phyloP scores from a whole-genome alignment of 495 filamentous ascomycete genomes.

The Schizothecium vesticola region DNA sequence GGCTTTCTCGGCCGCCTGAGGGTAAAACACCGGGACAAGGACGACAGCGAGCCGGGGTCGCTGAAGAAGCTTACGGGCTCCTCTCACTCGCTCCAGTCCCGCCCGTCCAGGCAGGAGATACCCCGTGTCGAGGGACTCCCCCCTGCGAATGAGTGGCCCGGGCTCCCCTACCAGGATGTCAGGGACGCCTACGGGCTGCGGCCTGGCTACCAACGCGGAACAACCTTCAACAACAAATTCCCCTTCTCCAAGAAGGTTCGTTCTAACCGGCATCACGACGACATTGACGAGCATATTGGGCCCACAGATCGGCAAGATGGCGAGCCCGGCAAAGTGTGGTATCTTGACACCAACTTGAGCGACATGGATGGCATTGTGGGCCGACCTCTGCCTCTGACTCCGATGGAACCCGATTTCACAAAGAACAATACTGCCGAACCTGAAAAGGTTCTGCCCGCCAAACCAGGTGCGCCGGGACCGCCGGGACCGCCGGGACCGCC shows the following conservation, averaged over 20 bases:
- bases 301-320: constrained; percentile 39
- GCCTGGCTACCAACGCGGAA: constrained; percentile 43
- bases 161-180: constrained; percentile 22
- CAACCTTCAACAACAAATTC: constrained; percentile 55
- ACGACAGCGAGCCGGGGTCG: constrained; percentile 39
- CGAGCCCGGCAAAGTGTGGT: constrained; percentile 44
- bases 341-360: constrained; percentile 76
- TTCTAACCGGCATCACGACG: constrained; percentile 35
- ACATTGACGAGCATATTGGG: constrained; percentile 44
- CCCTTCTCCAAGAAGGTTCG: constrained; percentile 46
- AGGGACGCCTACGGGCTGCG: constrained; percentile 21
- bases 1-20: constrained; percentile 62
- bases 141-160: constrained; percentile 42
- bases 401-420: constrained; percentile 53
- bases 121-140: constrained; percentile 38
- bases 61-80: constrained; percentile 54
- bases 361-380: constrained; percentile 82
- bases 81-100: constrained; percentile 47
- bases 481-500: not conserved
- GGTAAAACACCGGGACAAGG: constrained; percentile 51
- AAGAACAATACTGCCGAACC: constrained; percentile 41
- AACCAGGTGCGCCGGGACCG: not conserved
- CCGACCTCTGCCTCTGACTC: constrained; percentile 55
- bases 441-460: constrained; percentile 29
- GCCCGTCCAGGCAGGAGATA: constrained; percentile 46